Base-by-base conservation (phyloP, 306 rosid genomes). In the Gastrolobium bilobum region DNA sequence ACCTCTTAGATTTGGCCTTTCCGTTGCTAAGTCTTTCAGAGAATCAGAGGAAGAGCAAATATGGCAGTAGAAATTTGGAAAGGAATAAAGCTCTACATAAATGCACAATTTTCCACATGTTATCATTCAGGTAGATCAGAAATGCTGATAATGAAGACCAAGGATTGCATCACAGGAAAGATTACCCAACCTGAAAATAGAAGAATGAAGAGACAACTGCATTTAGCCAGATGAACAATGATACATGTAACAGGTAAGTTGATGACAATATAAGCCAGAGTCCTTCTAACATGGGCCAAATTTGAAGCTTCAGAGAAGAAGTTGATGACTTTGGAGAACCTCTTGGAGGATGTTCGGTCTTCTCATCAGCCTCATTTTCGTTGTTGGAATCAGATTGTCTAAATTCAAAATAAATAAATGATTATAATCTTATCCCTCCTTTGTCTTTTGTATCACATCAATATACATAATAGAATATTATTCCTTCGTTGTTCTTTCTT, bases 121-220 rank as follows among this genome's bases (percentile, higher is more conserved):
- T 69, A 76, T 57, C 67, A 80, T 63, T 54, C 10, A 15, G 42
- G 9, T 39, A 62, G 47, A 65, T 11, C 10, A n/a, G 26, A 64
- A 79, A 76, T 50, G 42, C 14, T 26, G 73, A 64, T 48, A 11
- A 31, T 7, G 58, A 68, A 73, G 59, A 52, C 53, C 71, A 69
- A 40, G 71, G 84, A 68, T 57, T 44, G 37, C 56, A 59, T 61
- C 35, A 7, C 10, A 58, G n/a, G 33, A 54, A 50, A 70, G 10
- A 78, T 53, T 53, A 76, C 74, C 70, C 84, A 72, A 90, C 99
- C 91, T 93, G 99, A 84, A 95, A 90, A 82, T 95, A 95, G 85
- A 95, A 95, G 90, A 93, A 89, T 42, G 99, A 95, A 66, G 99
- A 95, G 81, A 95, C 85, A 85, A 95, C 91, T 34, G 97, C 99